phyloP scores from a whole-genome alignment of 352 stramenopile genomes.

The Pythium phragmitis region DNA sequence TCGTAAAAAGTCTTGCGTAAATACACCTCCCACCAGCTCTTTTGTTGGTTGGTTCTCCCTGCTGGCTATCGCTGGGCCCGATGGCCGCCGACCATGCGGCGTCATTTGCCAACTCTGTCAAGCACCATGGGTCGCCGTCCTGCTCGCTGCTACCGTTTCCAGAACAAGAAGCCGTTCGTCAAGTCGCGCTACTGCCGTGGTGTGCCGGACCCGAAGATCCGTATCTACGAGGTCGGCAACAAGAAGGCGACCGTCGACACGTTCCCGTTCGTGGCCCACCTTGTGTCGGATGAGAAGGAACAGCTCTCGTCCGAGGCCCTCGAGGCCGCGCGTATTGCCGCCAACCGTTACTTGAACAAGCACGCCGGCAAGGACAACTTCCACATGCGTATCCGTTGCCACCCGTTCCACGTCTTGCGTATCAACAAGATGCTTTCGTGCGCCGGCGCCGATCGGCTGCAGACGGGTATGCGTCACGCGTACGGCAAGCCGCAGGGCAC shows the following conservation, averaged over 20 bases:
- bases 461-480: slow-evolving; percentile 98
- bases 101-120: slow-evolving; percentile 13
- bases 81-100: not conserved
- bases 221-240: slow-evolving; percentile 99
- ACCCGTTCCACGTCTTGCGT: slow-evolving; percentile 99
- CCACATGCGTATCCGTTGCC: slow-evolving; percentile 98
- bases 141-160: slow-evolving; percentile 99
- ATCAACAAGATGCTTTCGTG: slow-evolving; percentile 99
- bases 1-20: slow-evolving; percentile 4
- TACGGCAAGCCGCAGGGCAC: slow-evolving; percentile 99
- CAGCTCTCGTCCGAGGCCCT: slow-evolving; percentile 97
- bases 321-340: slow-evolving; percentile 97
- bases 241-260: slow-evolving; percentile 97
- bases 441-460: slow-evolving; percentile 97
- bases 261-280: slow-evolving; percentile 98
- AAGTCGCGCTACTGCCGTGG: slow-evolving; percentile 99
- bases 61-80: not conserved
- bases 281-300: slow-evolving; percentile 94
- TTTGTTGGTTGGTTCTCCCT: slow-evolving; percentile 11
- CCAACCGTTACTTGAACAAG: slow-evolving; percentile 99
- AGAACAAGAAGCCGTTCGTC: slow-evolving; percentile 99
- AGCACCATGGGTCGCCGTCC: slow-evolving; percentile 75
- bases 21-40: not conserved
- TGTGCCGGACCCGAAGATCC: slow-evolving; percentile 96
- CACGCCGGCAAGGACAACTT: slow-evolving; percentile 98